Base-by-base conservation (phyloP, 2,329 filamentous ascomycete species). In the Tolypocladium tundrense region DNA sequence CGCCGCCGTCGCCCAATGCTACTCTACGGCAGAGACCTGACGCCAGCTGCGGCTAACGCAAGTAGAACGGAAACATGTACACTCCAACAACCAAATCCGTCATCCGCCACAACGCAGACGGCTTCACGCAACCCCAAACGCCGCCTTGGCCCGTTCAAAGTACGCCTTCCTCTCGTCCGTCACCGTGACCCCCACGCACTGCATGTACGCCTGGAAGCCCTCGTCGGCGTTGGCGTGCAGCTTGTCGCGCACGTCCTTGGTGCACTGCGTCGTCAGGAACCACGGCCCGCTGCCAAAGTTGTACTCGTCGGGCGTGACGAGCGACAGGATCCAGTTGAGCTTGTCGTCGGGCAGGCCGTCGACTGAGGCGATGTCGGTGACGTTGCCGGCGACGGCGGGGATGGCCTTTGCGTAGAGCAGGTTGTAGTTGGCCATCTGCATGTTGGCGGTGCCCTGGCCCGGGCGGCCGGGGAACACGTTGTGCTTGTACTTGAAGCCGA, bases 391-490 rank as follows among this genome's bases (percentile, higher is more conserved):
- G 35, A 82, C 64, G 24, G 59, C 75, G 1, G 70, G 63, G 56
- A 83, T 68, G 11, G 67, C 70, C 57, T 71, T 64, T n/a, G 79
- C 81, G 65, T 82, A 84, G 60, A 70, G 1, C 2, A 75, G 60
- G 66, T 81, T 81, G 70, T 61, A 80, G 2, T 57, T 48, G 40
- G 70, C 61, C 70, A 72, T 72, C 66, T 82, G 79, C 78, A 82
- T 79, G 69, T 82, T 82, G 60, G 74, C 75, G 1, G 88, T 91
- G 31, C 88, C 88, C 69, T 92, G 87, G 10, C 88, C 89, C 0
- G 86, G 78, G 0, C 73, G 67, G n/a, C 78, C 80, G 61, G 75
- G 73, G 40, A 56, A 62, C 64, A 84, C 75, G 72, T 91, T 90
- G 70, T 78, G 80, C 72, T 87, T 89, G 79, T 83, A 92, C 65